Conservation (phyloP, 768 basidiomycete genomes). For the Coprinellus aureogranulatus region DNA sequence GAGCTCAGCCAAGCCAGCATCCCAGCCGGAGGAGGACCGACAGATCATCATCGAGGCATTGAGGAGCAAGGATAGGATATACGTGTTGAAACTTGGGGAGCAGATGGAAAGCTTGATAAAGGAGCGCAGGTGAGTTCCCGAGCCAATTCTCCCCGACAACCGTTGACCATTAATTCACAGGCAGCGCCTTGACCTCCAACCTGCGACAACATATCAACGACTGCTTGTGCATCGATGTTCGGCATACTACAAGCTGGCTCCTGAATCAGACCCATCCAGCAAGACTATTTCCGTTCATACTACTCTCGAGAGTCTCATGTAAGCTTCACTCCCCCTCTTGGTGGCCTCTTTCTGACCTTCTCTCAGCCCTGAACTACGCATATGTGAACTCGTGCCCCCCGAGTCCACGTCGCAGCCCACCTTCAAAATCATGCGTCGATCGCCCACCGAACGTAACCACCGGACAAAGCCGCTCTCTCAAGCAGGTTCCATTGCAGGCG, state of each 20-base stretch:
- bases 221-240: slow-evolving; percentile 85
- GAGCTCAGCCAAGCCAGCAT: slow-evolving; percentile 12
- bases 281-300: slow-evolving; percentile 61
- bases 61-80: slow-evolving; percentile 83
- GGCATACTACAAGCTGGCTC: slow-evolving; percentile 71
- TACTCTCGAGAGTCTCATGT: slow-evolving; percentile 75
- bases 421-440: slow-evolving; percentile 85
- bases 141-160: slow-evolving; percentile 2
- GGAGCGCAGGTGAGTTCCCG: slow-evolving; percentile 61
- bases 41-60: slow-evolving; percentile 84
- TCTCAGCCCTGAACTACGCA: slow-evolving; percentile 62
- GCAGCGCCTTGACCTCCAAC: slow-evolving; percentile 60
- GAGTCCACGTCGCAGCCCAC: slow-evolving; percentile 70
- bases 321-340: slow-evolving; percentile 29
- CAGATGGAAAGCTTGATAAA: slow-evolving; percentile 76
- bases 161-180: slow-evolving; percentile 36
- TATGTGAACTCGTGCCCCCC: slow-evolving; percentile 75
- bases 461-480: slow-evolving; percentile 63
- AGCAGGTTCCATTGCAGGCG: slow-evolving; percentile 67
- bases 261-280: slow-evolving; percentile 62
- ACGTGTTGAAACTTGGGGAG: slow-evolving; percentile 86
- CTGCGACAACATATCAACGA: slow-evolving; percentile 79
- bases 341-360: slow-evolving; percentile 13
- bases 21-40: slow-evolving; percentile 58
- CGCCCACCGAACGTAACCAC: slow-evolving; percentile 42